Percentiles rank a stretch among this genome's conserved stretches.
These are phyloP conservation scores for Glarea lozoyensis DNA, from an alignment of 495 filamentous ascomycete genomes.

Conservation along the genomic window DNA sequence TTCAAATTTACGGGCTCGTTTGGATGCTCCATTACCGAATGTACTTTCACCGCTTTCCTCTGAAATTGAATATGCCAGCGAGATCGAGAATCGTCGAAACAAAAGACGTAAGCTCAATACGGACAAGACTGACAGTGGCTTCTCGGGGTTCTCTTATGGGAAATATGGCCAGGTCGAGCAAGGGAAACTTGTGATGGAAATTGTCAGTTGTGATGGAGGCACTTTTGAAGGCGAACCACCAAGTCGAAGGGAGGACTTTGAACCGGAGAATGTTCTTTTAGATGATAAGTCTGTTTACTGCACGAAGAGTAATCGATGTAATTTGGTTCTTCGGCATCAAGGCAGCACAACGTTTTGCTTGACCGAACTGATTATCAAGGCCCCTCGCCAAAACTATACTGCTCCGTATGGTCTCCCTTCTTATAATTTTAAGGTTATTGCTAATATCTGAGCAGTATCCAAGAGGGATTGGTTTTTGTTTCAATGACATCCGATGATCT, in stretches of 20 bases:
- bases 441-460: conserved; percentile 46
- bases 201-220: conserved; percentile 84
- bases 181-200: conserved; percentile 71
- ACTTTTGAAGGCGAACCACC: conserved; percentile 48
- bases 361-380: conserved; percentile 80
- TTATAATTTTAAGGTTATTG: no score
- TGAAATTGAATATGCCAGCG: conserved; percentile 29
- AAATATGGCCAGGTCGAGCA: conserved; percentile 76
- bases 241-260: conserved; percentile 41
- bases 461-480: conserved; percentile 90
- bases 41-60: conserved; percentile 29
- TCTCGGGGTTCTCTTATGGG: conserved; percentile 59
- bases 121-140: conserved; percentile 44
- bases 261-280: conserved; percentile 70
- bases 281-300: conserved; percentile 84
- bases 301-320: conserved; percentile 73
- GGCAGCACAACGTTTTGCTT: conserved; percentile 70
- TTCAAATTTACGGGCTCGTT: conserved; percentile 34
- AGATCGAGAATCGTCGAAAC: conserved; percentile 31
- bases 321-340: conserved; percentile 72
- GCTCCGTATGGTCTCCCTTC: conserved; percentile 58
- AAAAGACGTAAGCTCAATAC: conserved; percentile 73
- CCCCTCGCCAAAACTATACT: conserved; percentile 70
- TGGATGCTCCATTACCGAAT: conserved; percentile 36
- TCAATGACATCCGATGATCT: conserved; percentile 75